Conservation (phyloP, 1,139 yeast species). For the Hanseniaspora sp. region DNA sequence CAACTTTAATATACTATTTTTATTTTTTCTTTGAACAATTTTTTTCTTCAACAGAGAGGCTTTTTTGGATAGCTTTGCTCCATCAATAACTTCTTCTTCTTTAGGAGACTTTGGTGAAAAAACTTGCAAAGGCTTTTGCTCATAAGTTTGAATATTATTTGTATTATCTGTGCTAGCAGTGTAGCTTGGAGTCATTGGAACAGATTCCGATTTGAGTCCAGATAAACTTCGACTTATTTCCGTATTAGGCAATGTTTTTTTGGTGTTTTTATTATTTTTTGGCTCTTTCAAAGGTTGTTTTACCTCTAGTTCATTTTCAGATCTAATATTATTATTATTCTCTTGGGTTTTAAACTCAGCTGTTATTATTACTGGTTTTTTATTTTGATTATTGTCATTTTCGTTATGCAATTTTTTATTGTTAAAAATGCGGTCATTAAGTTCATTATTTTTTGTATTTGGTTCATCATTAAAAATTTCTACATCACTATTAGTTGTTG, state of each 20-base stretch:
- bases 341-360: neutral
- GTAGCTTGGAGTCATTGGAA: conserved; percentile 15
- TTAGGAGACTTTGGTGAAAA: conserved; percentile 4
- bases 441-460: neutral
- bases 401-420: neutral
- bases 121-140: neutral
- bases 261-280: neutral
- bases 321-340: neutral
- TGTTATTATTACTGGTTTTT: neutral
- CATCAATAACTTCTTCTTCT: conserved; percentile 3
- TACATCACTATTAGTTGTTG: conserved; percentile 9
- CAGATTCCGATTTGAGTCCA: conserved; percentile 11
- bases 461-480: conserved; percentile 3
- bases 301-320: neutral
- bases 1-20: conserved; percentile 23
- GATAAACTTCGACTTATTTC: neutral
- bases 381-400: neutral
- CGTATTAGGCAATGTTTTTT: neutral
- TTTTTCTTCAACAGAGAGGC: conserved; percentile 22
- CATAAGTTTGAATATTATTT: neutral
- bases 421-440: neutral
- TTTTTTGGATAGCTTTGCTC: conserved; percentile 26
- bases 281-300: neutral
- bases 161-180: conserved; percentile 5
- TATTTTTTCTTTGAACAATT: conserved; percentile 21